Conservation (phyloP, 2,329 filamentous ascomycete species). For the Pseudocercospora fuligena region DNA sequence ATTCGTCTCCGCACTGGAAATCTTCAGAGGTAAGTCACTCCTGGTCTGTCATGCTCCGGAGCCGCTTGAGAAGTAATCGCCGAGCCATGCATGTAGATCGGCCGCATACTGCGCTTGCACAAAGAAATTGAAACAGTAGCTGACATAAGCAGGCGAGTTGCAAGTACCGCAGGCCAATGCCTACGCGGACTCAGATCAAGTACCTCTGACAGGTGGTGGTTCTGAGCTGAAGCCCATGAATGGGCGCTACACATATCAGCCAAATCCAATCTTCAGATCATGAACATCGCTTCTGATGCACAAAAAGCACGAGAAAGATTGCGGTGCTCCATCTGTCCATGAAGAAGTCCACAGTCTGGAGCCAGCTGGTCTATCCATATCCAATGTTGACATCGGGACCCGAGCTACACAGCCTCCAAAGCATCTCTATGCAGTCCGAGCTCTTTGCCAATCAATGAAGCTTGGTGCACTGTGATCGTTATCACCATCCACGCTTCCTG, state of each 20-base stretch:
- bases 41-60: not conserved
- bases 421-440: too few species aligned
- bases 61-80: not conserved
- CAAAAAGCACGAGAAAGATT: not conserved
- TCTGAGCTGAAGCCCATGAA: slow-evolving; percentile 3
- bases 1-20: slow-evolving; percentile 64
- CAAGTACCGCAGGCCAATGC: slow-evolving; percentile 26
- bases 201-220: slow-evolving; percentile 25
- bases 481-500: too few species aligned
- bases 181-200: slow-evolving; percentile 24
- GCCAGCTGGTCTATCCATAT: not conserved
- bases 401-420: too few species aligned
- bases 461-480: too few species aligned
- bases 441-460: too few species aligned
- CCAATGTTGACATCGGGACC: too few species aligned
- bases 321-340: not conserved
- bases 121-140: not conserved
- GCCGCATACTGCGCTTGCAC: not conserved
- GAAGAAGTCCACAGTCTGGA: not conserved
- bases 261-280: slow-evolving; percentile 25
- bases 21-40: slow-evolving; percentile 55
- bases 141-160: slow-evolving; percentile 28
- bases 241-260: slow-evolving; percentile 24
- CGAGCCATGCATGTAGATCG: not conserved
- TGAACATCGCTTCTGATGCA: not conserved